Evolutionary conservation across 768 basidiomycete species (phyloP).

Genomic region (Agaricus sinodeliciosus): DNA sequence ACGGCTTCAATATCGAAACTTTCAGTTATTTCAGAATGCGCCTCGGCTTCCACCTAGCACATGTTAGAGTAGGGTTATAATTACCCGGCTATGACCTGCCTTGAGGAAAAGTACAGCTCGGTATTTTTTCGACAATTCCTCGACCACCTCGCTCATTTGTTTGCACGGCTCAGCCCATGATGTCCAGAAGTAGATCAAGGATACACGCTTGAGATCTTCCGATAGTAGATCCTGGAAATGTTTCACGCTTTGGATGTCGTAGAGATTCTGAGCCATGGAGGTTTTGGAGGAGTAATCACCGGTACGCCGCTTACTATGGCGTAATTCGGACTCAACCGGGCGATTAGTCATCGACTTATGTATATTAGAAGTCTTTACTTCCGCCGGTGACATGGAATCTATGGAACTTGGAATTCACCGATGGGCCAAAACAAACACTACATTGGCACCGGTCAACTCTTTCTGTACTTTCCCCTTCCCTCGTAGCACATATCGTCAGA

Average conservation of each 20-base stretch:
- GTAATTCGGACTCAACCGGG: conserved; percentile 10
- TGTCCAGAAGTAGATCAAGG: conserved; percentile 93
- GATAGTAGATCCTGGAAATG: conserved; percentile 75
- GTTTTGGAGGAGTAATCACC: conserved; percentile 6
- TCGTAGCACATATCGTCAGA: neutral
- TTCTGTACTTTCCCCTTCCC: neutral
- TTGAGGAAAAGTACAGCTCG: conserved; percentile 65
- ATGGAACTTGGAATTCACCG: neutral
- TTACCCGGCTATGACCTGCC: conserved; percentile 30
- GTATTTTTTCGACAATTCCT: conserved; percentile 69
- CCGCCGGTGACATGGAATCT: neutral
- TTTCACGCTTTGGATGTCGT: conserved; percentile 49
- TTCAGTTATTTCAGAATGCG: conserved; percentile 77
- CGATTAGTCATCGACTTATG: no score
- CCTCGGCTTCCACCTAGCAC: conserved; percentile 77
- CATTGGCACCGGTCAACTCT: neutral
- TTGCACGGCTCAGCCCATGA: conserved; percentile 88
- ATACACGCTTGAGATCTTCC: conserved; percentile 70
- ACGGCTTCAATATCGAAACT: conserved; percentile 91
- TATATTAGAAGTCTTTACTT: neutral
- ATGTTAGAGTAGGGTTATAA: neutral
- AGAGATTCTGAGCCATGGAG: conserved; percentile 19
- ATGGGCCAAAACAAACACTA: neutral
- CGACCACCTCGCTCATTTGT: conserved; percentile 78
- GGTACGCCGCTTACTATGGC: conserved; percentile 20